Evolutionary conservation across 2,329 filamentous ascomycete genomes (phyloP), one percentile per base, ranked within the genome.

Genomic region (Penicillium sp.): DNA sequence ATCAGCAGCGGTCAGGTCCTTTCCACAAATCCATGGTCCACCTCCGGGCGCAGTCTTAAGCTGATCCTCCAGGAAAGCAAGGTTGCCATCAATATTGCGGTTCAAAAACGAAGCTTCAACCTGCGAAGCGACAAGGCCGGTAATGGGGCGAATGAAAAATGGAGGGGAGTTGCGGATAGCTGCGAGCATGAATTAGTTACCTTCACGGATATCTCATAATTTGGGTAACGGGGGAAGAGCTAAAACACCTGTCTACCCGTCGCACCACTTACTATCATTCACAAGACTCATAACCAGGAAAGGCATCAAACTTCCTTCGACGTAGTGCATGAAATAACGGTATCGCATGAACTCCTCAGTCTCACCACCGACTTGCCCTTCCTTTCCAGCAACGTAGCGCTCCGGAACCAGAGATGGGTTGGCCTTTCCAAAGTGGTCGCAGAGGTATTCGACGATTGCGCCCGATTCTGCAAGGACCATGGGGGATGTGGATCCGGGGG

Each of bases 301-400:
- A 0, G 86, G 83, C 88, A 96, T 95, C 59, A 97, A 76, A 59
- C 85, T 90, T 11, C 93, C 93, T 76, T 97, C 93, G 5, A 85
- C 82, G 73, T 93, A 97, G 72, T 96, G 89, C 81, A 96, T 84
- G 63, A 85, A 86, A 70, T 91, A 90, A 68, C 81, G 78, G 67
- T 86, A 85, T 43, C 84, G 77, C 68, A 85, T 68, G 82, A 83
- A 88, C 58, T 79, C 76, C 64, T 87, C 84, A 0, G 79, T 84
- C 73, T 88, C 85, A 4, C 76, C 82, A 7, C 83, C 82, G 14
- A 85, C 70, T 29, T 81, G 70, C 4, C 79, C 82, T 48, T 86
- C 82, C 55, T 80, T 79, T 37, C 82, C 84, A 3, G 74, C 71
- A 4, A 37, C 49, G 62, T 82, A 87, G 29, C 80, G 75, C 55